Percentiles rank a stretch among this genome's conserved stretches.
Evolutionary conservation across 202 grass and related monocot species (phyloP).

Genomic region (Cymbopogon flexuosus): DNA sequence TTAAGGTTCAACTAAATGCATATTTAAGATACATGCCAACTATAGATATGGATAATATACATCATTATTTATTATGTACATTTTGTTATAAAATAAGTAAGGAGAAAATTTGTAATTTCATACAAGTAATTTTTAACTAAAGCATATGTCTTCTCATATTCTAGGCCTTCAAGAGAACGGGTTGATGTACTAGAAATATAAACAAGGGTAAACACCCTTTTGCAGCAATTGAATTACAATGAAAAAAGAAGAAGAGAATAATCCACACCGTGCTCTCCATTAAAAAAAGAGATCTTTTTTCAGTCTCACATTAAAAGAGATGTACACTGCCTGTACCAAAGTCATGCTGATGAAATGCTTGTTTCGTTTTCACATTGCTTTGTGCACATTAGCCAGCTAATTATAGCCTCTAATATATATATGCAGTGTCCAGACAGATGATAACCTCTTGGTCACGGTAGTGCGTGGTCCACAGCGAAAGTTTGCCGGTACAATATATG

Average conservation of each 20-base stretch:
- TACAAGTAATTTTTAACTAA: background rate
- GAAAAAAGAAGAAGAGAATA: background rate
- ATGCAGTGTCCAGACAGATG: background rate
- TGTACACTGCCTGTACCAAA: background rate
- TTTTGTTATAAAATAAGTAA: background rate
- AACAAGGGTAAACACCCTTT: background rate
- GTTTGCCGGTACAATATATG: conserved; percentile 17
- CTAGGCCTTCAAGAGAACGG: background rate
- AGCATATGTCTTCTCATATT: background rate
- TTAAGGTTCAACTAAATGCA: too few relatives aligned
- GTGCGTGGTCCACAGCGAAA: conserved; percentile 38
- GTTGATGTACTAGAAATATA: background rate
- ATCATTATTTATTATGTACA: background rate
- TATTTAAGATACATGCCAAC: too few relatives aligned
- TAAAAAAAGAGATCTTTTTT: background rate
- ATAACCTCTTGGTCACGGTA: conserved; percentile 11
- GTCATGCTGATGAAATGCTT: background rate
- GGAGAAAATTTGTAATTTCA: background rate
- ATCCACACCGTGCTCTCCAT: background rate
- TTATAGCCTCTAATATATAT: background rate
- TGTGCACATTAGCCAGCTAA: background rate
- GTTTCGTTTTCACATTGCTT: background rate
- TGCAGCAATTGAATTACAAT: background rate
- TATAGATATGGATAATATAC: too few relatives aligned
- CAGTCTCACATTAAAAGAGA: background rate